Conservation (phyloP, 345 rosid genomes). For the Euclidium syriacum region DNA sequence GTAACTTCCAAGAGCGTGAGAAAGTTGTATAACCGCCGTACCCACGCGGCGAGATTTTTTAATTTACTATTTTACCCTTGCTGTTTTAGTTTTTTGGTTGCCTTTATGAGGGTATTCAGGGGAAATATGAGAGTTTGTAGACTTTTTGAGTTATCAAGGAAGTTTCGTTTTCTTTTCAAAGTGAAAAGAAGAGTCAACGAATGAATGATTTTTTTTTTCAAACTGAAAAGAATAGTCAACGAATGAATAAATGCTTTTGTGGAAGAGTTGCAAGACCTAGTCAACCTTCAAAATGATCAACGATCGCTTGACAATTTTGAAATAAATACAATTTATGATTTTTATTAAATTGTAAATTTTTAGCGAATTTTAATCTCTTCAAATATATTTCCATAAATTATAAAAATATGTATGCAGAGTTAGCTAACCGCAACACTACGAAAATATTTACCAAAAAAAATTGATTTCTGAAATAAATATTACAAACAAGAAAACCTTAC, state of each 20-base stretch:
- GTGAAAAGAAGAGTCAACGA: not conserved
- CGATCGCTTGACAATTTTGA: too few species aligned
- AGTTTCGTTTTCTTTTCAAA: not conserved
- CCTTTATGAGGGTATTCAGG: not conserved
- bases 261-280: not conserved
- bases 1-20: not conserved
- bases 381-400: too few species aligned
- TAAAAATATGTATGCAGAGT: too few species aligned
- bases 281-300: too few species aligned
- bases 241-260: not conserved
- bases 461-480: too few species aligned
- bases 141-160: constrained; percentile 1
- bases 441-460: too few species aligned
- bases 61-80: not conserved
- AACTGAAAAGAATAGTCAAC: not conserved
- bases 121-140: not conserved
- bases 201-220: not conserved
- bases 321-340: too few species aligned
- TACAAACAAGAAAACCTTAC: too few species aligned
- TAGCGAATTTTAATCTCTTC: too few species aligned
- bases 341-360: too few species aligned
- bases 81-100: not conserved
- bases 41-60: not conserved
- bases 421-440: too few species aligned
- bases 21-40: constrained; percentile 12